These are phyloP conservation scores for Capsicum pubescens DNA, from an alignment of 257 asterid genomes.

Conservation along the genomic window DNA sequence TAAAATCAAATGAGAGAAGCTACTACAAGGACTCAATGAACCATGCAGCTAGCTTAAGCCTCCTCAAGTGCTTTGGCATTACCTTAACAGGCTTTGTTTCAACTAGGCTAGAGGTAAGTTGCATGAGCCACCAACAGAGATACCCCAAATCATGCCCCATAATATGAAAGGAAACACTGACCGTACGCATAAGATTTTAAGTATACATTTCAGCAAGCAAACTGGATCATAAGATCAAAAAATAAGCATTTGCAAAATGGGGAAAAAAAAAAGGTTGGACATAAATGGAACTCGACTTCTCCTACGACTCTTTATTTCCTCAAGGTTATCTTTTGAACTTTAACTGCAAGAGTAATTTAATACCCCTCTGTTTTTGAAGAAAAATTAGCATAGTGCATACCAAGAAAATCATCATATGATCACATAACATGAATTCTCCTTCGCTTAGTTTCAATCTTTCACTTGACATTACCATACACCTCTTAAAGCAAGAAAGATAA, in stretches of 20 bases:
- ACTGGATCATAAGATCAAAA: background rate
- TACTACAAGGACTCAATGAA: background rate
- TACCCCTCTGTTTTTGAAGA: background rate
- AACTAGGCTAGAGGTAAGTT: background rate
- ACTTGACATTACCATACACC: conserved; percentile 11
- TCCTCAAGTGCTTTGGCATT: background rate
- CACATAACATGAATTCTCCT: conserved; percentile 9
- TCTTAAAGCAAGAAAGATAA: background rate
- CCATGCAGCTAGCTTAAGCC: background rate
- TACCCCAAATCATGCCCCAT: conserved; percentile 14
- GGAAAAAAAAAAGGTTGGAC: background rate
- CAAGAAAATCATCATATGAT: conserved; percentile 21
- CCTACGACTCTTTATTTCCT: background rate
- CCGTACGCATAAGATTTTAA: background rate
- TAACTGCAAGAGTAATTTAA: background rate
- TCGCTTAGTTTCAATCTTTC: background rate
- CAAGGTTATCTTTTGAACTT: background rate
- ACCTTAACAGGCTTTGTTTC: background rate
- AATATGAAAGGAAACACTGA: background rate
- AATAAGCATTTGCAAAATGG: background rate
- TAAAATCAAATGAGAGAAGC: background rate
- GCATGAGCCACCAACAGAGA: background rate
- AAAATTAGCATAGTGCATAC: background rate
- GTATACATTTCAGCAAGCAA: background rate
- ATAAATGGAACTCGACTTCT: background rate